A percentile compares a stretch with the other conserved stretches of the same genome.
Conservation (phyloP, 2,329 filamentous ascomycete genomes). For the Ascochyta fabae region DNA sequence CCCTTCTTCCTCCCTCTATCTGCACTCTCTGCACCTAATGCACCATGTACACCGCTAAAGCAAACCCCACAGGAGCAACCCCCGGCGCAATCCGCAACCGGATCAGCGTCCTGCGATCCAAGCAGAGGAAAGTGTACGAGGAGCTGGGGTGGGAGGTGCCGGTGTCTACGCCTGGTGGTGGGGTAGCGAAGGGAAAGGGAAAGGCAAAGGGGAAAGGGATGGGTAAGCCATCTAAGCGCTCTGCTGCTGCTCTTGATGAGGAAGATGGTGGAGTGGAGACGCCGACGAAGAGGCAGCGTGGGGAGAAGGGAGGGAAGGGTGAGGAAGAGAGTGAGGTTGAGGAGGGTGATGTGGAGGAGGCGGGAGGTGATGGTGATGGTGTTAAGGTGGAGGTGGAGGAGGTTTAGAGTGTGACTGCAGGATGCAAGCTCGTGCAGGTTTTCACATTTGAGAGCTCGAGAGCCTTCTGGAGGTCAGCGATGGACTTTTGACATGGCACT, state of each 20-base stretch:
- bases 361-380: not conserved
- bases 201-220: not conserved
- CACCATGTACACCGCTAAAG: not conserved
- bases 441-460: not conserved
- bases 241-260: not conserved
- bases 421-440: too few species aligned
- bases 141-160: slow-evolving; percentile 15
- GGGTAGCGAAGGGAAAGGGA: too few species aligned
- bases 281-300: slow-evolving; percentile 18
- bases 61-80: slow-evolving; percentile 7
- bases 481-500: not conserved
- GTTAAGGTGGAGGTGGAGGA: slow-evolving; percentile 8
- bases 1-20: too few species aligned
- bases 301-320: slow-evolving; percentile 1
- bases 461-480: too few species aligned
- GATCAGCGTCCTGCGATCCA: slow-evolving; percentile 16
- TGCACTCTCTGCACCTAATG: not conserved
- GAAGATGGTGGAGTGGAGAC: not conserved
- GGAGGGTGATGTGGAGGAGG: not conserved
- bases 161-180: too few species aligned
- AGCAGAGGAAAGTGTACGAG: slow-evolving; percentile 24
- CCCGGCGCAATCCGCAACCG: slow-evolving; percentile 26
- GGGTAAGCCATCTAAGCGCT: slow-evolving; percentile 14
- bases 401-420: not conserved
- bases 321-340: not conserved